Conservation (phyloP, 257 asterid species). For the Rubia yunnanensis region DNA sequence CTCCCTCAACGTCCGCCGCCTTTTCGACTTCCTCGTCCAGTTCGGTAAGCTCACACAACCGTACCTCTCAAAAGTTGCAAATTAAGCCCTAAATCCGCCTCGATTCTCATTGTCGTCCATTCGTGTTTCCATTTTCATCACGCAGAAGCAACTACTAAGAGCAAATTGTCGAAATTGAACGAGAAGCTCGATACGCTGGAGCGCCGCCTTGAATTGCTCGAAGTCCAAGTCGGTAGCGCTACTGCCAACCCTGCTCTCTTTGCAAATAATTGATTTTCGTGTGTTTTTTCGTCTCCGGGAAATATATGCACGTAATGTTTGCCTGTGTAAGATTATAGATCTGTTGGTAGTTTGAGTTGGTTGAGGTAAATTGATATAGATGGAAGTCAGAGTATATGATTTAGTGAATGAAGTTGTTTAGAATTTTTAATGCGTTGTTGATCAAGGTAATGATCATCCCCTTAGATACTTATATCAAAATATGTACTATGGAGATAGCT, state of each 20-base stretch:
- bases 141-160: conserved; percentile 72
- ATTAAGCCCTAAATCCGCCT: background rate
- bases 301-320: background rate
- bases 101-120: background rate
- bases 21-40: conserved; percentile 83
- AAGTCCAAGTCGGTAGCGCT: conserved; percentile 85
- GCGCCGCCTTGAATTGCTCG: conserved; percentile 69
- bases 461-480: background rate
- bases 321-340: conserved; percentile 3
- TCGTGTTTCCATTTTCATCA: background rate
- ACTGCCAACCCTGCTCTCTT: conserved; percentile 81
- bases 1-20: conserved; percentile 84
- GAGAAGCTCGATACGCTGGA: conserved; percentile 82
- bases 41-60: conserved; percentile 35
- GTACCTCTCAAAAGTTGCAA: background rate
- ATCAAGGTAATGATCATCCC: background rate
- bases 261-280: conserved; percentile 12
- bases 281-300: background rate
- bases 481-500: background rate
- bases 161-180: conserved; percentile 58
- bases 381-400: background rate
- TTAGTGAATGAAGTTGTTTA: background rate
- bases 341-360: background rate
- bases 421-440: background rate
- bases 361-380: background rate